A percentile compares a stretch with the other conserved stretches of the same genome.
Evolutionary conservation across 305 asterid genomes (phyloP).

Genomic region (Fraxinus nigra): DNA sequence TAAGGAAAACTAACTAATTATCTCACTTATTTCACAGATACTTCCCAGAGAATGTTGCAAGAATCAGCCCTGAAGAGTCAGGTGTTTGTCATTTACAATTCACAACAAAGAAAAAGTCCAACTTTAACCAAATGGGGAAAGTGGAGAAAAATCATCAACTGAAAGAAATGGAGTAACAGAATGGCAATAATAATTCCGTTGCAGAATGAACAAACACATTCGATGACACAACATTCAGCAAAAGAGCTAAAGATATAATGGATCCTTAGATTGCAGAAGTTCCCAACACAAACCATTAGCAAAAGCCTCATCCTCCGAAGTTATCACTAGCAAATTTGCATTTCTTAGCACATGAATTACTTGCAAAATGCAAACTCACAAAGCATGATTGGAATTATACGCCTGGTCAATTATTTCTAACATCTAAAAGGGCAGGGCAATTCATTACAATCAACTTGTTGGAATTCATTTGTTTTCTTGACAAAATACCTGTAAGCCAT

Average conservation of each 20-base stretch:
- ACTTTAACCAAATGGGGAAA: not conserved
- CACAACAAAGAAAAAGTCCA: not conserved
- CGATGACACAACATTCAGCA: not conserved
- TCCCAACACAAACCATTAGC: not conserved
- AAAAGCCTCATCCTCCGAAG: not conserved
- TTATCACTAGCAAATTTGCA: not conserved
- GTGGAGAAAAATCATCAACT: not conserved
- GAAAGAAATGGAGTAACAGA: not conserved
- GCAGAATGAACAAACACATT: not conserved
- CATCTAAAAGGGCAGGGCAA: not conserved
- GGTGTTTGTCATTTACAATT: not conserved
- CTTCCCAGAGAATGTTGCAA: not conserved
- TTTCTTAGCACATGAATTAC: not conserved
- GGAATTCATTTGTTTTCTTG: not conserved
- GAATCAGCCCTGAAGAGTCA: not conserved
- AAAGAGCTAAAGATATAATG: not conserved
- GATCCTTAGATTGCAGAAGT: not conserved
- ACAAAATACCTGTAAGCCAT: not conserved
- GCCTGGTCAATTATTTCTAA: not conserved
- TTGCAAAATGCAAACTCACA: not conserved
- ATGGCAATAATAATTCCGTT: not conserved
- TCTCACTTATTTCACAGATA: not conserved
- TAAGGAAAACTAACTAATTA: not conserved
- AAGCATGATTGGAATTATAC: not conserved
- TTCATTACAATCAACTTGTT: not conserved